Base-by-base conservation (phyloP, 768 basidiomycete species). In the Amylocystis lapponica region DNA sequence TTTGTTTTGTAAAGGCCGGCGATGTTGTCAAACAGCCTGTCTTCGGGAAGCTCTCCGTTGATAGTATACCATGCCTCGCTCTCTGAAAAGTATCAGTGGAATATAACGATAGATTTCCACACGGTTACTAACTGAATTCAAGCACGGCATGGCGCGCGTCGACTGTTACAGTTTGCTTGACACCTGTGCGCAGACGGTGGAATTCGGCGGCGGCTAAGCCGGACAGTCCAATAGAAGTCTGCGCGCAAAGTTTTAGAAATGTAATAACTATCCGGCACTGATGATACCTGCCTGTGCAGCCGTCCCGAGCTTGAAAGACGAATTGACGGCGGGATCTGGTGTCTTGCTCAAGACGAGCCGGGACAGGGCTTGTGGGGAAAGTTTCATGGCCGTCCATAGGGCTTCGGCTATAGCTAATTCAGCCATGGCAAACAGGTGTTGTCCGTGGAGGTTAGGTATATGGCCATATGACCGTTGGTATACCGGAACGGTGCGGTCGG, bases 111-210 rank as follows among this genome's bases (percentile, higher is more conserved):
- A 21, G 20, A 13, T 11, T 23, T 27, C 23, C 30, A 13, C 37
- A 23, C 9, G n/a, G n/a, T n/a, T n/a, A 61, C 72, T 51, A 34
- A 76, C 78, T 71, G 52, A 75, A 80, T 31, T 74, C 71, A 17
- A 81, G 62, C 8, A 66, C 66, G 4, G 79, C 78, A 57, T 82
- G 78, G 19, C 78, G 62, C 7, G 74, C 75, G 44, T 79, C 67
- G 0, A 81, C 75, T 4, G 57, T 51, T 1, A 81, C 78, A 13
- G 65, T 60, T 53, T 77, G 77, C 43, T 65, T 57, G 1, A 66
- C 45, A 0, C 72, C 70, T 1, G 75, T 75, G 32, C 71, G 60
- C 14, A 79, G 57, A 17, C 56, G 54, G 53, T 78, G 66, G 14
- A 81, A 60, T 36, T 75, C 62, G 13, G 76, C 74, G 4, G 78